Evolutionary conservation across 805 yeast species (phyloP).

Genomic region (Ogataea ramenticola): DNA sequence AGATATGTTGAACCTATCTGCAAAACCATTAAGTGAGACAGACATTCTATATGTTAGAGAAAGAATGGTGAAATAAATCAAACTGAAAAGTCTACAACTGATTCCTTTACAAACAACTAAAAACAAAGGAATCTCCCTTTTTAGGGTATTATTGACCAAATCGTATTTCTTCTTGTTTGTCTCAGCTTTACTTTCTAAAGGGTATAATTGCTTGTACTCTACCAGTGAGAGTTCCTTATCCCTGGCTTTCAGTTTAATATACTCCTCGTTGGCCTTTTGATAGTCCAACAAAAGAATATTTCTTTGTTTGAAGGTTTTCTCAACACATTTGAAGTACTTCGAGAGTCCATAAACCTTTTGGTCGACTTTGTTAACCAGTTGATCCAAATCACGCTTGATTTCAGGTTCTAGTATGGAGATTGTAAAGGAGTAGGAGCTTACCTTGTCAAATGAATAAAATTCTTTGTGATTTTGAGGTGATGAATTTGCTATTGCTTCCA

Average conservation of each 20-base stretch:
- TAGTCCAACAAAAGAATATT: conserved; percentile 16
- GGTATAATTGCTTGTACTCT: conserved; percentile 28
- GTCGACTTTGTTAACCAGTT: conserved; percentile 3
- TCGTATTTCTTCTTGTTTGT: conserved; percentile 30
- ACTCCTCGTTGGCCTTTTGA: conserved; percentile 12
- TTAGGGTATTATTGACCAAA: conserved; percentile 29
- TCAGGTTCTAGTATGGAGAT: not conserved
- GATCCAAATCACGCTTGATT: not conserved
- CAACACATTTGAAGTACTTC: conserved; percentile 11
- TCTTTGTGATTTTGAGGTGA: not conserved
- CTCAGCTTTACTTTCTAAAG: conserved; percentile 23
- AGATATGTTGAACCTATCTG: conserved; percentile 3
- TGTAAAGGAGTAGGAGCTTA: not conserved
- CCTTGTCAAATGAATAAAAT: not conserved
- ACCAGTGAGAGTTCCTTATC: conserved; percentile 27
- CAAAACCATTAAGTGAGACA: not conserved
- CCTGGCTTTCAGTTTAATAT: conserved; percentile 16
- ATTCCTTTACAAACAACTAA: conserved; percentile 18
- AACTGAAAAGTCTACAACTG: conserved; percentile 24
- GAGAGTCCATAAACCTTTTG: conserved; percentile 7
- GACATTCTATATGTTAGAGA: conserved; percentile 4
- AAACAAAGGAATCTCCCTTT: conserved; percentile 40
- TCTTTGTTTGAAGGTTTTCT: conserved; percentile 18
- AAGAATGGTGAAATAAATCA: conserved; percentile 6
- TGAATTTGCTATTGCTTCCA: not conserved